Evolutionary conservation across 805 yeast species (phyloP).

Genomic region (Saccharomycopsis olivae): DNA sequence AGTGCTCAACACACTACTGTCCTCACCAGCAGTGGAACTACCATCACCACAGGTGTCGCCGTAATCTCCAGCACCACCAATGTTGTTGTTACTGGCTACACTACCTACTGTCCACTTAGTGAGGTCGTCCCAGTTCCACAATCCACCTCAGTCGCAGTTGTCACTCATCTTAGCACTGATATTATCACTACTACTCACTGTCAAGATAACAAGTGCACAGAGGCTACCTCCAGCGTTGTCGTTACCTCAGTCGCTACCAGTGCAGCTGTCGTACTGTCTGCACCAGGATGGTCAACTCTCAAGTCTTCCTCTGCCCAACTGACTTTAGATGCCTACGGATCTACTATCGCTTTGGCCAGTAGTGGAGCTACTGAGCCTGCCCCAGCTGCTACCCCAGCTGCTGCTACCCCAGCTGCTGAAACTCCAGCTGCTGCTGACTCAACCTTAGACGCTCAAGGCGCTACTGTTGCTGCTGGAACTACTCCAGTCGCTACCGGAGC

Average conservation of each 20-base stretch:
- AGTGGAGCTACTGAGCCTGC: neutral
- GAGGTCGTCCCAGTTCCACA: slow-evolving; percentile 5
- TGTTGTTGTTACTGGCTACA: slow-evolving; percentile 19
- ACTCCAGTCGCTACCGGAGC: neutral
- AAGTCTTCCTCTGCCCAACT: too few species aligned
- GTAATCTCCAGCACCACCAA: slow-evolving; percentile 18
- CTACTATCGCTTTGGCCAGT: too few species aligned
- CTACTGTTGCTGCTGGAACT: neutral
- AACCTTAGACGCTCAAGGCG: neutral
- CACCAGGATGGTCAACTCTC: too few species aligned
- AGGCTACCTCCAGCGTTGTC: too few species aligned
- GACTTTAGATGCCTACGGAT: too few species aligned
- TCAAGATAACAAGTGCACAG: too few species aligned
- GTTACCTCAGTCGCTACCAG: too few species aligned
- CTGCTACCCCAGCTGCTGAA: slow-evolving; percentile 2
- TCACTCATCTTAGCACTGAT: too few species aligned
- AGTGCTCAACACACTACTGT: neutral
- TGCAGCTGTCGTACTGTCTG: too few species aligned
- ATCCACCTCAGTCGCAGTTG: too few species aligned
- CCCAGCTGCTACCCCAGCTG: slow-evolving; percentile 1
- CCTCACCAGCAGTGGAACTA: slow-evolving; percentile 4
- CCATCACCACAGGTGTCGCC: slow-evolving; percentile 19
- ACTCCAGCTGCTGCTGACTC: neutral
- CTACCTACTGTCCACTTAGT: slow-evolving; percentile 22
- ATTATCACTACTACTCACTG: too few species aligned